Conservation (phyloP, 2,329 filamentous ascomycete genomes). For the Celoporthe dispersa region DNA sequence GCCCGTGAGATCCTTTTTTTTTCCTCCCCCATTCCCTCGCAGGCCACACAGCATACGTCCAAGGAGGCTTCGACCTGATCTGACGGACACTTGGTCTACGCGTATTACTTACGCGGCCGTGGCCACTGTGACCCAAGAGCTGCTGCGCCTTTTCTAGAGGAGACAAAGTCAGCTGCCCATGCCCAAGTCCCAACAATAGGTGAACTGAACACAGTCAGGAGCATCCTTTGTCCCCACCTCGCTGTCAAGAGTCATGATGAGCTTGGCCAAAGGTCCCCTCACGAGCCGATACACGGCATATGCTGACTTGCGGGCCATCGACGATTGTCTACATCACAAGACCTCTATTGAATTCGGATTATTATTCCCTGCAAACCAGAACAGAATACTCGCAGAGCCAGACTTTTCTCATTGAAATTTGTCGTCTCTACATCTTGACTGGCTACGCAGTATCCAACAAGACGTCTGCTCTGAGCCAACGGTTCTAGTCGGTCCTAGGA, state of each 20-base stretch:
- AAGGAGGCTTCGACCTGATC: not conserved
- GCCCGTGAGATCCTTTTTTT: not conserved
- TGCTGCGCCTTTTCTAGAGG: constrained; percentile 9
- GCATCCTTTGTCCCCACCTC: not conserved
- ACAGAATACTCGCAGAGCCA: not conserved
- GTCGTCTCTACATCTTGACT: not conserved
- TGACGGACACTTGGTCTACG: not conserved
- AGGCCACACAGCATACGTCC: not conserved
- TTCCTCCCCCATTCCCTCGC: too few relatives aligned
- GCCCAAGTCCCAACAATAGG: not conserved
- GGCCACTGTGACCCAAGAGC: constrained; percentile 6
- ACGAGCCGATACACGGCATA: not conserved
- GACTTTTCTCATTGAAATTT: not conserved
- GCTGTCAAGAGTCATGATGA: not conserved
- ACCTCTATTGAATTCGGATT: not conserved
- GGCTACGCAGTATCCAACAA: not conserved
- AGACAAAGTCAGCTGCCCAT: not conserved
- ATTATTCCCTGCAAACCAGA: not conserved
- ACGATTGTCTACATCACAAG: not conserved
- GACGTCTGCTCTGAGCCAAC: not conserved
- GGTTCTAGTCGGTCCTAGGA: not conserved
- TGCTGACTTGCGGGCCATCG: not conserved
- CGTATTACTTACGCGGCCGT: constrained; percentile 22
- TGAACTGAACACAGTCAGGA: not conserved
- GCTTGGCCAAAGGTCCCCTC: not conserved